Base-by-base conservation (phyloP, 495 filamentous ascomycete genomes). In the Neurospora cerealis region DNA sequence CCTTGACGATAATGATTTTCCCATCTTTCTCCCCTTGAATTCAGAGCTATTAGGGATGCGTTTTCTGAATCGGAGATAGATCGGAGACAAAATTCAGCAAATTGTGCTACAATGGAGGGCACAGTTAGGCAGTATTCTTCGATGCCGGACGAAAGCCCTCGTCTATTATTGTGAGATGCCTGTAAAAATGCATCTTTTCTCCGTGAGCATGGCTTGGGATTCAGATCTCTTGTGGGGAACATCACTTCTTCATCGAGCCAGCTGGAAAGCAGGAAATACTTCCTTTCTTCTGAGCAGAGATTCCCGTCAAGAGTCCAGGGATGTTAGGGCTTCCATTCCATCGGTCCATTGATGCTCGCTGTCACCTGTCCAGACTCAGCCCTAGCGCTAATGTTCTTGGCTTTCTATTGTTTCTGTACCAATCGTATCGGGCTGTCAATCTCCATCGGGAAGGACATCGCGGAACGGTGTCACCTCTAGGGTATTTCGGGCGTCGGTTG, bases 331-430 rank as follows among this genome's bases (percentile, higher is more conserved):
- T 48, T 48, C 44, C 9, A 48, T 48, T 46, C 3, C n/a, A 39
- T 2, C 7, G 7, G 44, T 11, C n/a, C n/a, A 5, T 21, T 5
- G n/a, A 24, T 48, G n/a, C 8, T 48, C 2, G 42, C 42, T 1
- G 17, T 46, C 42, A 3, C 7, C 3, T 46, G 19, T 46, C 2
- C 19, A n/a, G 0, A 7, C 42, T n/a, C 7, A n/a, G 19, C 42
- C 19, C 2, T 46, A 3, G 2, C 7, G 42, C 42, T 10, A n/a
- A 46, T 4, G 8, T 46, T 2, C 46, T 11, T 48, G 44, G 46
- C n/a, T 24, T 13, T 13, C 46, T 0, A 13, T 24, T 2, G 11
- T 0, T 5, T 1, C 1, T 48, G 4, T n/a, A n/a, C n/a, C n/a
- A n/a, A n/a, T n/a, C n/a, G 46, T 48, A 3, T 24, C 46, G 21